These are phyloP conservation scores for Coniochaeta prunicola DNA, from an alignment of 2,329 filamentous ascomycete genomes.

Conservation along the genomic window DNA sequence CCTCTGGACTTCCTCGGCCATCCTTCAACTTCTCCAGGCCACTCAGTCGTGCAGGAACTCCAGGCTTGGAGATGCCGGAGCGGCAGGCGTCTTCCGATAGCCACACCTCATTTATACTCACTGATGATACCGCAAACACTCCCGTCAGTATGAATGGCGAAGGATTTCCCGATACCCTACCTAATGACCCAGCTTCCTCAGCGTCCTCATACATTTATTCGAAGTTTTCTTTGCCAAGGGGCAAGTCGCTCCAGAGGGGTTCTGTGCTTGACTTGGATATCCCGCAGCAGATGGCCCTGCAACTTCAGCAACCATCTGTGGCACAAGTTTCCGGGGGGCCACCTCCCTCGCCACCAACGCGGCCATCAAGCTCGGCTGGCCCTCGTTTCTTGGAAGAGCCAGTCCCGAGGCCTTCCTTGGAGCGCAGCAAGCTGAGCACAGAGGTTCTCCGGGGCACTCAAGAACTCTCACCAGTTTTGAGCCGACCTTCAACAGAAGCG, in stretches of 20 bases:
- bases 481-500: conserved; percentile 36
- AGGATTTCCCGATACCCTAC: conserved; percentile 48
- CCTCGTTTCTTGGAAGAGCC: conserved; percentile 28
- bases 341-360: conserved; percentile 54
- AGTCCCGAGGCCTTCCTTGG: conserved; percentile 38
- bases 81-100: conserved; percentile 61
- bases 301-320: neutral
- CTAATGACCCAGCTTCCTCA: conserved; percentile 38
- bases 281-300: neutral
- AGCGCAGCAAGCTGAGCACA: conserved; percentile 42
- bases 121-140: conserved; percentile 60
- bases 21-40: conserved; percentile 94
- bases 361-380: conserved; percentile 51
- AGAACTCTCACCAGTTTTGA: conserved; percentile 36
- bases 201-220: conserved; percentile 79
- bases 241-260: conserved; percentile 67
- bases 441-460: conserved; percentile 34
- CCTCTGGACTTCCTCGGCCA: conserved; percentile 64
- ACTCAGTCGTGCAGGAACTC: conserved; percentile 64
- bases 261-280: conserved; percentile 18
- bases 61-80: conserved; percentile 48
- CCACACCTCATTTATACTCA: conserved; percentile 55
- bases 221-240: conserved; percentile 76
- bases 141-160: conserved; percentile 69
- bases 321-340: conserved; percentile 26